Evolutionary conservation across 2,329 filamentous ascomycete genomes (phyloP), one percentile per base, ranked within the genome.

Genomic region (Clonostachys chloroleuca): DNA sequence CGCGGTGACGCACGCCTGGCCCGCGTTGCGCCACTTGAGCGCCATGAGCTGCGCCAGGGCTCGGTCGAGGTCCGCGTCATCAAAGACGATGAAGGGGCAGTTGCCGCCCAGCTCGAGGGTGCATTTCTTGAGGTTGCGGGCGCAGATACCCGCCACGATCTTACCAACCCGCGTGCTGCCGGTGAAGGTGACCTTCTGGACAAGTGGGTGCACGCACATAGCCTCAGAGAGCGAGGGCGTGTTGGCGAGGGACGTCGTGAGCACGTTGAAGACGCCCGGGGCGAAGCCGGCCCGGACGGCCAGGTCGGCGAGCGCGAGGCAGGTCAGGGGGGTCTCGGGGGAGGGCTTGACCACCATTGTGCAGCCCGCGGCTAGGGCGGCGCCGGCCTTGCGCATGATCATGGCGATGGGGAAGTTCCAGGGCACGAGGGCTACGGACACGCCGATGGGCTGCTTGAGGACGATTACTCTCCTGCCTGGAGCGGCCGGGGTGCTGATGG

Each of bases 301-400:
- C 34, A 95, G 79, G 64, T 94, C 89, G 3, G 87, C 87, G 18
- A 95, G 66, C 3, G 90, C 90, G 41, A 92, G 83, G 2, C 88
- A 81, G 30, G 89, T 92, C 62, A 92, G 90, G 0, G 91, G 91
- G 2, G 91, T 94, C 71, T 95, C 90, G 40, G 85, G 84, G 2
- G 90, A 89, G 20, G 89, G 85, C 68, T 96, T 96, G 53, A 83
- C 83, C 1, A 96, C 89, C 78, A 87, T 78, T 3, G 83, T 86
- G 63, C 84, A 87, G 34, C 84, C 84, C 18, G 83, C 83, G 33
- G 84, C 84, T 34, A 88, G 68, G 5, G 75, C 78, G 2, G 78
- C 60, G 2, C 61, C 66, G 17, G 62, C 59, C 47, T 72, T 71
- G 35, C 67, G 56, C 9, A 42, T 44, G 12, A 44, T 37, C 48